Evolutionary conservation across 2,329 filamentous ascomycete species (phyloP), one percentile per base, ranked within the genome.

Genomic region (Alternaria consortialis): DNA sequence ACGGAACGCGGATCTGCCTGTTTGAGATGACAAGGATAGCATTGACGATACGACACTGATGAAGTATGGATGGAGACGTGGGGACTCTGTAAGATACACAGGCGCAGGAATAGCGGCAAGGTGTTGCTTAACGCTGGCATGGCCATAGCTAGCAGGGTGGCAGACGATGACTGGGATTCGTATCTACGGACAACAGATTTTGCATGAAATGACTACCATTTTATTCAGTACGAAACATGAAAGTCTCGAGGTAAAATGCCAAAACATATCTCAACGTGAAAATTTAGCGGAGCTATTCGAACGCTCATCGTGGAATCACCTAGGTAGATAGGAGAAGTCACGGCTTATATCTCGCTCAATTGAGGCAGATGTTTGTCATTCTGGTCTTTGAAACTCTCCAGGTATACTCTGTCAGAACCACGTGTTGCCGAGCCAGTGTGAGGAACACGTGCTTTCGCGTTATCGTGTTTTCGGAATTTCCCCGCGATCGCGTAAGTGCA

Each of bases 401-500:
- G 29, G 7, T 3, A 8, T 40, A 8, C 39, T 12, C 20, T 34
- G 27, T 13, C 17, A 7, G 20, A 20, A 20, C 20, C 20, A 20
- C 20, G 20, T 2, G 20, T 20, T 20, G 20, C 20, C 20, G 20
- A 20, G 20, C 20, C 20, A 20, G 20, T 13, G 6, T 40, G 20
- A 42, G 12, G 20, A 42, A 42, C 39, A 70, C 67, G 67, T 70
- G 67, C 25, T 60, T 43, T 58, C 68, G 68, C 58, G 68, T 55
- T 62, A 23, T 44, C 67, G 68, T 62, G 68, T 65, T 61, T 48
- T 25, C 31, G 12, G 11, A 47, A 56, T 54, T 53, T 58, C 57
- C 60, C 60, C 56, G 37, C 62, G 53, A 48, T 37, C 37, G 48
- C 46, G 23, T 42, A 25, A 27, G n/a, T 40, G 25, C 34, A 32